phyloP scores from a whole-genome alignment of 305 asterid species.

The Fraxinus velutina region DNA sequence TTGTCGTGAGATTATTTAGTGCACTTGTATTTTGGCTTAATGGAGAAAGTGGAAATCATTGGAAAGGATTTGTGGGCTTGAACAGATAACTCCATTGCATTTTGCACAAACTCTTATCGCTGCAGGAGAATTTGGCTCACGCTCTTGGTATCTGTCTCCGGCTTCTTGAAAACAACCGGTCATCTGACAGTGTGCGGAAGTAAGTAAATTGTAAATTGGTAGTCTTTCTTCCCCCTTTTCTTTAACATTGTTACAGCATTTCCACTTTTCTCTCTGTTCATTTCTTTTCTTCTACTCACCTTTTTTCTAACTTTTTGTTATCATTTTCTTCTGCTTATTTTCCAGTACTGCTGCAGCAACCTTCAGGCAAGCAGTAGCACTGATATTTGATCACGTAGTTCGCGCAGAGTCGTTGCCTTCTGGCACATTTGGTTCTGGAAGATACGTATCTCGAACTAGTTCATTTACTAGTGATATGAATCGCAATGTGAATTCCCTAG shows the following conservation, averaged over 20 bases:
- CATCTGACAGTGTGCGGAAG: constrained; percentile 98
- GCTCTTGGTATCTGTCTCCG: constrained; percentile 95
- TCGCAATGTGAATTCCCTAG: constrained; percentile 79
- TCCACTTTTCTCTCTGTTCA: constrained; percentile 23
- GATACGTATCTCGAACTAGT: constrained; percentile 73
- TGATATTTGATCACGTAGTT: constrained; percentile 89
- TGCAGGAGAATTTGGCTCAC: constrained; percentile 80
- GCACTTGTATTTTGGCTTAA: constrained; percentile 1
- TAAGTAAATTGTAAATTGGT: constrained; percentile 41
- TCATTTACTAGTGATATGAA: constrained; percentile 89
- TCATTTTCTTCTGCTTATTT: constrained; percentile 31
- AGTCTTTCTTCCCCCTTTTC: neutral
- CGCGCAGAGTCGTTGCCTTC: constrained; percentile 79
- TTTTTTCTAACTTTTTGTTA: constrained; percentile 15
- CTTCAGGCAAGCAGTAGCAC: constrained; percentile 96
- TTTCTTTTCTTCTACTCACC: constrained; percentile 25
- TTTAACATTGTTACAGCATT: constrained; percentile 2
- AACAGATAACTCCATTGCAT: constrained; percentile 18
- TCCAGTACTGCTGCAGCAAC: constrained; percentile 99
- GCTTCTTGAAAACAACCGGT: constrained; percentile 86
- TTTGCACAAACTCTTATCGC: constrained; percentile 27
- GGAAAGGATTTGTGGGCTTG: constrained; percentile 9
- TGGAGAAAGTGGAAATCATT: neutral
- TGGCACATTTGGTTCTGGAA: constrained; percentile 81
- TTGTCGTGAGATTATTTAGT: constrained; percentile 9